Conservation (phyloP, 805 yeast genomes). For the Candida maris region DNA sequence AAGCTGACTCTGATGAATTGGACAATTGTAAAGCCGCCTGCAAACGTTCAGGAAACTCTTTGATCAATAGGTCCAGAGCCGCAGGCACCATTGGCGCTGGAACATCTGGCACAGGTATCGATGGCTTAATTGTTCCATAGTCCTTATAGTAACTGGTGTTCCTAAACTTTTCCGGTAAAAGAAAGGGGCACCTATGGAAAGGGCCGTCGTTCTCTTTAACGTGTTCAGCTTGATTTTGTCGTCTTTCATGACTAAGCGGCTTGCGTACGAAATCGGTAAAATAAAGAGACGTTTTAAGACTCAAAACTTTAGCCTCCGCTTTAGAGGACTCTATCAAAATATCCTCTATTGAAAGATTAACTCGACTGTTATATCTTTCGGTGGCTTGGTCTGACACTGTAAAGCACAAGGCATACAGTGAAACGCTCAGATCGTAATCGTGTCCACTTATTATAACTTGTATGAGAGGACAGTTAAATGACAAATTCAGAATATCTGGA, state of each 20-base stretch:
- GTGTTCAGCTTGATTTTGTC: constrained; percentile 59
- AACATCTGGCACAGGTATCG: constrained; percentile 60
- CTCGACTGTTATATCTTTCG: constrained; percentile 52
- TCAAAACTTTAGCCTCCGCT: constrained; percentile 29
- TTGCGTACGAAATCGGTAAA: constrained; percentile 59
- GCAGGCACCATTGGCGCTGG: constrained; percentile 55
- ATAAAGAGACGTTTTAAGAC: constrained; percentile 53
- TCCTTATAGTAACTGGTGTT: constrained; percentile 45
- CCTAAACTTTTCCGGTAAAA: constrained; percentile 51
- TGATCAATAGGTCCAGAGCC: constrained; percentile 42
- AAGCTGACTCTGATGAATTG: constrained; percentile 6
- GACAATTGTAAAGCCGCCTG: constrained; percentile 12
- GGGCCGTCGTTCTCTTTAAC: constrained; percentile 74
- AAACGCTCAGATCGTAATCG: constrained; percentile 23
- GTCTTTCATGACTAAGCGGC: constrained; percentile 41
- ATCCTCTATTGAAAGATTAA: constrained; percentile 48
- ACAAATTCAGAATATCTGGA: constrained; percentile 66
- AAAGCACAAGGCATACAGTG: constrained; percentile 31
- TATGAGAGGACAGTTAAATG: constrained; percentile 51
- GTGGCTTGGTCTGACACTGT: constrained; percentile 70
- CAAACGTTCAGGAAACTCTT: constrained; percentile 28
- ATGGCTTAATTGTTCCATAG: constrained; percentile 52
- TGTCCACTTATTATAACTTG: constrained; percentile 39
- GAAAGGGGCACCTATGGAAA: constrained; percentile 72
- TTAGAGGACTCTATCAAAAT: constrained; percentile 31